Base-by-base conservation (phyloP, 805 yeast species). In the Lachancea quebecensis region DNA sequence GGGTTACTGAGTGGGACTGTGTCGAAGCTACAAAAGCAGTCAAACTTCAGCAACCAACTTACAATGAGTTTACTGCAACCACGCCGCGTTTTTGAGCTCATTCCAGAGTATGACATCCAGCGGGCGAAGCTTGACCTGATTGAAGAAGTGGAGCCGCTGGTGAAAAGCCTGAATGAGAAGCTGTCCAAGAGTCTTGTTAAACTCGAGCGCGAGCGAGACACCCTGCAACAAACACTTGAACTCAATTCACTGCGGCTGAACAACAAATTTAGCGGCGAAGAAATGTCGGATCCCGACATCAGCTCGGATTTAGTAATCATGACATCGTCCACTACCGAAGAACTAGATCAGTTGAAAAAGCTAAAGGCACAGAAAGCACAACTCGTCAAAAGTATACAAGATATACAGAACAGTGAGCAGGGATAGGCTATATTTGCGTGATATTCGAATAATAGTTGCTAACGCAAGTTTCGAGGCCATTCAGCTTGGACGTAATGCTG, bases 401-500 rank as follows among this genome's bases (percentile, higher is more conserved):
- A 28, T 11, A 34, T 48, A 31, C 44, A 49, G 21, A 35, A 27
- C 36, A 15, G n/a, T 14, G 31, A 28, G 9, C 21, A 27, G 33
- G 10, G 12, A 37, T 33, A 12, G 27, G 11, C 28, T 32, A 46
- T 37, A 41, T 29, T 4, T 39, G 35, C 25, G 49, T 49, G 36
- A 57, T 35, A 34, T 56, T 58, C 11, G 57, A 51, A 40, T 50
- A 56, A 17, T 50, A 50, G 38, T 53, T 56, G 41, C 56, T 50
- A 29, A 58, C 52, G 21, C 54, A 50, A 31, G 44, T 51, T 33
- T 82, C 86, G 35, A 83, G 62, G 38, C 81, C 75, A 45, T 74
- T 82, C 49, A 84, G 66, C 55, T 83, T 83, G 4, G 84, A 74
- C 50, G 78, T 73, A 1, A 81, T 73, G 41, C 83, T 76, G 33